Evolutionary conservation across 192 early-diverging fungal species (phyloP), one percentile per base, ranked within the genome.

Genomic region (Podila epigama): DNA sequence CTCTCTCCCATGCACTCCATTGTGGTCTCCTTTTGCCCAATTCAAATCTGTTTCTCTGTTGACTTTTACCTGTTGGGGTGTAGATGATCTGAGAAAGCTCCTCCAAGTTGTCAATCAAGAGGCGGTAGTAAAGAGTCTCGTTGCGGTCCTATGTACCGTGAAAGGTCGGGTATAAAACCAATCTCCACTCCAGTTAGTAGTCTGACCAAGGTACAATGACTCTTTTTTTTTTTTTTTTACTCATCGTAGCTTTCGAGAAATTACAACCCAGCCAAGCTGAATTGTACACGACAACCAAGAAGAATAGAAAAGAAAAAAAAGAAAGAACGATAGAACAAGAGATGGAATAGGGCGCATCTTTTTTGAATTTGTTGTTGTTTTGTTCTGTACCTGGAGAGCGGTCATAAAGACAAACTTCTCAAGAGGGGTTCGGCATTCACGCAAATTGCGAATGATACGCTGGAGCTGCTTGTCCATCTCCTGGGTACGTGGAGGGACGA

Each of bases 401-500:
- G 84, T 78, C 59, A 86, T 79, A 32, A 86, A 86, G 25, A 86
- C 64, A 44, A 86, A 86, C 69, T 86, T 86, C 34, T 81, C 78
- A 18, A 86, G 66, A 7, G 84, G 84, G 22, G 84, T 82, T 35
- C 72, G 54, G 58, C 80, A 82, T 28, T 70, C 72, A 42, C 83
- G 80, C 66, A 86, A 64, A 65, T 86, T 86, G 13, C 78, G 80
- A 51, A 83, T 86, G 25, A 86, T 75, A 51, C 84, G 80, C 51
- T 81, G 68, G n/a, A 86, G 66, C 58, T 86, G 84, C 63, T 83
- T 86, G 22, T 86, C 84, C 84, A 86, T 86, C 59, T 86, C 84
- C 60, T 86, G 84, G 28, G 80, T 67, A 11, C 84, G 67, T 65
- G 84, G 84, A 20, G 84, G 84, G 3, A 86, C 84, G 6, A 86